Conservation (phyloP, 2,329 filamentous ascomycete genomes). For the Bipolaris oryzae region DNA sequence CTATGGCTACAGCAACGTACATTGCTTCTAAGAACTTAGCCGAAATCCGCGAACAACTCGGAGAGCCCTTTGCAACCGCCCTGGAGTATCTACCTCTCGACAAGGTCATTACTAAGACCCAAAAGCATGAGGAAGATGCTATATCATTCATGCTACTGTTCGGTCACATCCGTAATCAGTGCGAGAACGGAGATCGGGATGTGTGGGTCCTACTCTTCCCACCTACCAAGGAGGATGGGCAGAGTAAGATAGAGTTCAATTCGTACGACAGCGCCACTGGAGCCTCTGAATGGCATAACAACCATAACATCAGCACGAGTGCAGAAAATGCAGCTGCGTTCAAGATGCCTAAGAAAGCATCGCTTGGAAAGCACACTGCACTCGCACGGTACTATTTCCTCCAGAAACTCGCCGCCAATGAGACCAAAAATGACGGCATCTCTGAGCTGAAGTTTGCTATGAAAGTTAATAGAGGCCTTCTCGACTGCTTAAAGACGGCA, state of each 20-base stretch:
- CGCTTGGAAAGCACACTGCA: conserved; percentile 2
- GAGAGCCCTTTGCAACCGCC: neutral
- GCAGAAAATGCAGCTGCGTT: neutral
- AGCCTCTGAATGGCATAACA: neutral
- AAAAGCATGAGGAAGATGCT: neutral
- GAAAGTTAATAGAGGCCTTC: neutral
- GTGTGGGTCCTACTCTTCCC: conserved; percentile 5
- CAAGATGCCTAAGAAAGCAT: neutral
- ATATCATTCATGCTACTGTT: conserved; percentile 3
- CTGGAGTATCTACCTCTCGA: neutral
- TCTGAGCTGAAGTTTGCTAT: neutral
- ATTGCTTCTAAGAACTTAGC: neutral
- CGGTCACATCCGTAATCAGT: neutral
- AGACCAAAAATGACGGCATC: neutral
- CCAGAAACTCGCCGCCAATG: neutral
- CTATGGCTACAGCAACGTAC: neutral
- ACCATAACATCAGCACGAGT: neutral
- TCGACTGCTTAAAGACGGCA: neutral
- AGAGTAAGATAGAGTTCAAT: neutral
- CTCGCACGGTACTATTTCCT: conserved; percentile 17
- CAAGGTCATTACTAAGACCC: neutral
- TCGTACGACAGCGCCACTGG: neutral
- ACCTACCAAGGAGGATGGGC: neutral
- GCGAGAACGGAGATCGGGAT: neutral
- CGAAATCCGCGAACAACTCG: neutral